These are phyloP conservation scores for Chlorella sp. DNA, from an alignment of 139 green algal genomes.

Conservation along the genomic window DNA sequence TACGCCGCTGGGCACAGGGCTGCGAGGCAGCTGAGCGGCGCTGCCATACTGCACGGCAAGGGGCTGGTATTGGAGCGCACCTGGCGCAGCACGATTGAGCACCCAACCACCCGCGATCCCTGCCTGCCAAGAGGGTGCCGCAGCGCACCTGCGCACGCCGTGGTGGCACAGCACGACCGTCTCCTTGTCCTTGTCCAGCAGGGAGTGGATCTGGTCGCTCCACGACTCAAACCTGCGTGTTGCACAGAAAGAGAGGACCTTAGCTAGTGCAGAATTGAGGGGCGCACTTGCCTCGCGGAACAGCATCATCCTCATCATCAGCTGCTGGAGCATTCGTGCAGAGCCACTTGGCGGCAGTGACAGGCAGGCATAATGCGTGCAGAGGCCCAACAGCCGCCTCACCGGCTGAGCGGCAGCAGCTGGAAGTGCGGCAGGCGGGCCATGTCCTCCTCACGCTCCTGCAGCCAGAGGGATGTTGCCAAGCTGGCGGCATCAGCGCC, in stretches of 20 bases:
- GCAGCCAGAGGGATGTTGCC: too few relatives aligned
- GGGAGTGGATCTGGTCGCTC: constrained; percentile 34
- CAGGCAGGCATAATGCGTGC: background rate
- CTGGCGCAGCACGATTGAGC: too few relatives aligned
- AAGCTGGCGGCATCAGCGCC: too few relatives aligned
- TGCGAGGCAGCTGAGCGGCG: too few relatives aligned
- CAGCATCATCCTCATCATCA: background rate
- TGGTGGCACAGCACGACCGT: constrained; percentile 88
- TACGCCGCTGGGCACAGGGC: too few relatives aligned
- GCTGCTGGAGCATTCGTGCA: background rate
- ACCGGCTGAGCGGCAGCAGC: constrained; percentile 35
- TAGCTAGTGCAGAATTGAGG: background rate
- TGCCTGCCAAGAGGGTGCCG: too few relatives aligned
- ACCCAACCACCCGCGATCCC: too few relatives aligned
- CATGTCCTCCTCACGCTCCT: constrained; percentile 44
- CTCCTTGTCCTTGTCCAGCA: constrained; percentile 67
- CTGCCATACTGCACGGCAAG: too few relatives aligned
- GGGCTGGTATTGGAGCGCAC: too few relatives aligned
- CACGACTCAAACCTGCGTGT: constrained; percentile 44
- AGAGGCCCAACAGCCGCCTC: background rate
- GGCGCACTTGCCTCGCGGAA: background rate
- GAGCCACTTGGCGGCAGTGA: background rate
- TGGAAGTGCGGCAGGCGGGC: constrained; percentile 39
- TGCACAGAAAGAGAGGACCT: background rate
- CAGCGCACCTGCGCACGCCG: constrained; percentile 67